Conservation (phyloP, 495 filamentous ascomycete species). For the Pseudoneurospora amorphoporcata region DNA sequence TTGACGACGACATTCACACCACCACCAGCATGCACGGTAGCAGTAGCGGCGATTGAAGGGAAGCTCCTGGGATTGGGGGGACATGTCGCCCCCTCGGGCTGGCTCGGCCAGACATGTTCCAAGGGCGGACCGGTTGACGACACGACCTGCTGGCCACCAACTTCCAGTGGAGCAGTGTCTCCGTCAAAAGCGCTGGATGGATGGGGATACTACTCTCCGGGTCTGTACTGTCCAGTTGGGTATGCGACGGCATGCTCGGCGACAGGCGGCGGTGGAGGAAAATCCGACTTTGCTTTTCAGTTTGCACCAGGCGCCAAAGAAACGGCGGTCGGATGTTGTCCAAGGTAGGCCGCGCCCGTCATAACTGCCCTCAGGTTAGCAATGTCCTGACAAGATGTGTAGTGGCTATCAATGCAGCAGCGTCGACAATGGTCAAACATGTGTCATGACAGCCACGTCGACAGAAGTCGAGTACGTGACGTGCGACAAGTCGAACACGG, state of each 20-base stretch:
- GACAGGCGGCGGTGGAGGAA: conserved; percentile 18
- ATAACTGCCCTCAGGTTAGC: neutral
- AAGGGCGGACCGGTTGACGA: conserved; percentile 12
- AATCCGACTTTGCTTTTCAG: conserved; percentile 21
- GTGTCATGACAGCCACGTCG: conserved; percentile 16
- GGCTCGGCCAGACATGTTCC: conserved; percentile 16
- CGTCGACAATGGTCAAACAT: conserved; percentile 23
- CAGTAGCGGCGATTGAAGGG: conserved; percentile 10
- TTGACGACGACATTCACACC: conserved; percentile 27
- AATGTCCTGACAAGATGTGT: neutral
- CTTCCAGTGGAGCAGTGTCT: conserved; percentile 9
- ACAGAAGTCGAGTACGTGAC: conserved; percentile 17
- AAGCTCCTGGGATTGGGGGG: conserved; percentile 11
- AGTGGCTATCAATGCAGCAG: conserved; percentile 27
- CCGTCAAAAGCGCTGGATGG: conserved; percentile 10
- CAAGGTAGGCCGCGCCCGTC: conserved; percentile 13
- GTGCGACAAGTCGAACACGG: conserved; percentile 17
- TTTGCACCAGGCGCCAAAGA: conserved; percentile 21
- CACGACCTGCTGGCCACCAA: conserved; percentile 24
- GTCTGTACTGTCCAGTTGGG: conserved; percentile 22
- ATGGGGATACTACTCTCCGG: conserved; percentile 27
- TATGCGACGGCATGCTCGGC: conserved; percentile 27
- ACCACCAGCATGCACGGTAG: conserved; percentile 21
- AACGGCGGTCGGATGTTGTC: conserved; percentile 28
- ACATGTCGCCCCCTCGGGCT: conserved; percentile 6